These are phyloP conservation scores for Cryptococcus jaspeensis DNA, from an alignment of 1,284 basidiomycete species.

Conservation along the genomic window DNA sequence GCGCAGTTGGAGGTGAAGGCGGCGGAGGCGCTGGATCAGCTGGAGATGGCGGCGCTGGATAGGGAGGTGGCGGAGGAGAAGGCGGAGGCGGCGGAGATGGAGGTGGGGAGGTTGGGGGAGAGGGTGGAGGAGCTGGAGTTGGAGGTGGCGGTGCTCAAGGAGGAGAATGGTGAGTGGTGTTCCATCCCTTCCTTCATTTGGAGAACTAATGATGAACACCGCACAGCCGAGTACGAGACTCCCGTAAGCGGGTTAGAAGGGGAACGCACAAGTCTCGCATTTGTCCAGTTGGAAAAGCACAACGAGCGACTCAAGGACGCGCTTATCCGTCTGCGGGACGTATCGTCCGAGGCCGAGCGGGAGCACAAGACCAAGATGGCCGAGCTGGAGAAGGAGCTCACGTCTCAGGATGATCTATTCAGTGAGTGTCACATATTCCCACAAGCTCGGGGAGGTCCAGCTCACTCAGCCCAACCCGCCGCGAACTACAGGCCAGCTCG, in stretches of 20 bases:
- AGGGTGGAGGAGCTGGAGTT: constrained; percentile 76
- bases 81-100: constrained; percentile 73
- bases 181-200: too few relatives aligned
- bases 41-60: constrained; percentile 94
- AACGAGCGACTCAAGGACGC: constrained; percentile 95
- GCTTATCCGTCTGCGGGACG: constrained; percentile 81
- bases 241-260: constrained; percentile 55
- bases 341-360: constrained; percentile 80
- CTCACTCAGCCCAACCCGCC: not conserved
- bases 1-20: constrained; percentile 63
- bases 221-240: constrained; percentile 48
- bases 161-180: constrained; percentile 52
- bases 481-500: constrained; percentile 65
- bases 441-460: too few relatives aligned
- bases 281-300: constrained; percentile 92
- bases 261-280: constrained; percentile 66
- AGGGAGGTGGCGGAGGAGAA: constrained; percentile 96
- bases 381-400: constrained; percentile 86
- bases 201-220: constrained; percentile 1
- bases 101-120: constrained; percentile 75
- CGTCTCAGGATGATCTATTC: constrained; percentile 46
- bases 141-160: constrained; percentile 74
- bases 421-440: constrained; percentile 29
- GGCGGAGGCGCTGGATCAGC: constrained; percentile 75
- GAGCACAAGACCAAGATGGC: constrained; percentile 77